Conservation (phyloP, 352 stramenopile species). For the Phytophthora citrophthora region DNA sequence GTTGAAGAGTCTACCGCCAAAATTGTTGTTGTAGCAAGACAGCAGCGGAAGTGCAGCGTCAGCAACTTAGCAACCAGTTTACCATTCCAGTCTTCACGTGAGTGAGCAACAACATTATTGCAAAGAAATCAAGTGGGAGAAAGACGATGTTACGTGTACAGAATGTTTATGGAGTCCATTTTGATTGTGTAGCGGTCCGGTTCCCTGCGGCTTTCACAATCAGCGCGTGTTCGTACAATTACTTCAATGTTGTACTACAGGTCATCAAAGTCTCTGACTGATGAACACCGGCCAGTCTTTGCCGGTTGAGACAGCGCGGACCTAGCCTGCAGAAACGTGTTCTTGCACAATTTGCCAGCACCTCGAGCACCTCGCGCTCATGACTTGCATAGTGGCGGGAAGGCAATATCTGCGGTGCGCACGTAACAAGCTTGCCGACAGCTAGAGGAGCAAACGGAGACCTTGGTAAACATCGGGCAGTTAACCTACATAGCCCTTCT, state of each 20-base stretch:
- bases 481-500: conserved; percentile 13
- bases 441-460: background rate
- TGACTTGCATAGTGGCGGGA: conserved; percentile 5
- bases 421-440: conserved; percentile 6
- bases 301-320: conserved; percentile 20
- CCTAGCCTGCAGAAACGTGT: conserved; percentile 18
- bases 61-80: no score
- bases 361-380: no score
- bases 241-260: conserved; percentile 12
- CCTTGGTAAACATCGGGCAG: background rate
- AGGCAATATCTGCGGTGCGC: background rate
- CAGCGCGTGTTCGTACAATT: conserved; percentile 7
- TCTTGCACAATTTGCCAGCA: background rate
- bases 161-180: background rate
- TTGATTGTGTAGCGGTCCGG: background rate
- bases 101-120: background rate
- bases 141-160: background rate
- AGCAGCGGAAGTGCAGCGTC: background rate
- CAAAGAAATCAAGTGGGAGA: background rate
- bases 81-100: background rate
- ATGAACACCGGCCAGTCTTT: conserved; percentile 19
- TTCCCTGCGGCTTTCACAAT: conserved; percentile 1
- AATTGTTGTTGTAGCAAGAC: background rate
- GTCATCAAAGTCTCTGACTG: conserved; percentile 6
- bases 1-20: conserved; percentile 12